A percentile compares a stretch with the other conserved stretches of the same genome.
Evolutionary conservation across 768 basidiomycete species (phyloP).

Genomic region (Porpolomopsis calyptriformis): DNA sequence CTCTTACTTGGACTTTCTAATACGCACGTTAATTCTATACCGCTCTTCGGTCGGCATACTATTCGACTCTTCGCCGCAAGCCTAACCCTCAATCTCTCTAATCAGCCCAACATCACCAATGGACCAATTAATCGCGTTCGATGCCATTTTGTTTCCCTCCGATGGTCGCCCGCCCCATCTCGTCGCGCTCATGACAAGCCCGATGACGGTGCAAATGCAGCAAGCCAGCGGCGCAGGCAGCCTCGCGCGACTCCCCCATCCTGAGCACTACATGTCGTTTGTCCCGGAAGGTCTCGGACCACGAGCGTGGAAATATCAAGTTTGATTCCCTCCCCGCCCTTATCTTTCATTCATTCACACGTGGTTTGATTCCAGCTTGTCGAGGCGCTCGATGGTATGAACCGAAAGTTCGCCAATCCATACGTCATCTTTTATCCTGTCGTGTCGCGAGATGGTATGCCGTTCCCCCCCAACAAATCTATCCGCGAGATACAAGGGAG

Average conservation of each 20-base stretch:
- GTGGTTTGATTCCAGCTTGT: slow-evolving; percentile 39
- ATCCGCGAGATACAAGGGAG: slow-evolving; percentile 65
- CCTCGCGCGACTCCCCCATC: slow-evolving; percentile 63
- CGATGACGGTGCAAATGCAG: slow-evolving; percentile 33
- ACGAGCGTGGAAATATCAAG: slow-evolving; percentile 66
- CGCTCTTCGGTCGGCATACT: background rate
- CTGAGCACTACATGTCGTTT: slow-evolving; percentile 75
- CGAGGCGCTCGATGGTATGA: slow-evolving; percentile 72
- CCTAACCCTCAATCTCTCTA: too few relatives aligned
- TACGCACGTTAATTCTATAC: slow-evolving; percentile 11
- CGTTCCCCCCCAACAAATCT: slow-evolving; percentile 70
- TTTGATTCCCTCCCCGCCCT: slow-evolving; percentile 21
- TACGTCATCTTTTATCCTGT: slow-evolving; percentile 76
- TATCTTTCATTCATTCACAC: slow-evolving; percentile 11
- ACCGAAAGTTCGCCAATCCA: slow-evolving; percentile 63
- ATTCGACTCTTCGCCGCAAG: slow-evolving; percentile 3
- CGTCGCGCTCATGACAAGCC: slow-evolving; percentile 61
- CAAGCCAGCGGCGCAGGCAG: slow-evolving; percentile 35
- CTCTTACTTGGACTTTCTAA: slow-evolving; percentile 10
- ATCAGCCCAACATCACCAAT: slow-evolving; percentile 26
- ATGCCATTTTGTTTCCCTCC: slow-evolving; percentile 68
- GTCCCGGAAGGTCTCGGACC: slow-evolving; percentile 63
- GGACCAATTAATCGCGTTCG: slow-evolving; percentile 55
- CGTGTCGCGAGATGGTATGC: slow-evolving; percentile 68
- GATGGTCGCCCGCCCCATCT: slow-evolving; percentile 68